These are phyloP conservation scores for Magnaporthiopsis incrustans DNA, from an alignment of 2,329 filamentous ascomycete genomes.

Conservation along the genomic window DNA sequence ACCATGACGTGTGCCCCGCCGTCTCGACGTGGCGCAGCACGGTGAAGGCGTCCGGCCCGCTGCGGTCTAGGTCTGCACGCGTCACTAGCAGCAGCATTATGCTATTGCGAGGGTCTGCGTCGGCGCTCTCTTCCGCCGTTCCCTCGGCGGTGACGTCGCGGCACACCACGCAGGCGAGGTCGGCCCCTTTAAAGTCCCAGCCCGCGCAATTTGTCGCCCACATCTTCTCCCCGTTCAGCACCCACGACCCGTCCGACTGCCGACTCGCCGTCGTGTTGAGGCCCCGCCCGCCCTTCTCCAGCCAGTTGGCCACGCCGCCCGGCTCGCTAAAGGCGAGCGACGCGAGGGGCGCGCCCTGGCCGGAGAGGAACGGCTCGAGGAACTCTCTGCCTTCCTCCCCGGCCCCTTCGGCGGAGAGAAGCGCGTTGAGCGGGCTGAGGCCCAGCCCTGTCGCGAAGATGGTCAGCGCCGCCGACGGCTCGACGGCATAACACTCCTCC, in stretches of 20 bases:
- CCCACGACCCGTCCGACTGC: conserved; percentile 38
- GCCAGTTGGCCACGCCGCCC: conserved; percentile 41
- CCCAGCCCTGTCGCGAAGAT: conserved; percentile 45
- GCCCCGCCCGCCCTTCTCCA: conserved; percentile 39
- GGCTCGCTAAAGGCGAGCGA: conserved; percentile 45
- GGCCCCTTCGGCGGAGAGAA: conserved; percentile 29
- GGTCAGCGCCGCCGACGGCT: conserved; percentile 39
- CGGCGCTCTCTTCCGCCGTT: conserved; percentile 1
- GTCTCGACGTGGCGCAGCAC: conserved; percentile 35
- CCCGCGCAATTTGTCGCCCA: conserved; percentile 48
- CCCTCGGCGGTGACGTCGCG: conserved; percentile 22
- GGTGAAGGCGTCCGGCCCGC: conserved; percentile 29
- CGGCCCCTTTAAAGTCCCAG: conserved; percentile 44
- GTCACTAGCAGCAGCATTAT: conserved; percentile 41
- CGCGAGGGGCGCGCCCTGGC: conserved; percentile 37
- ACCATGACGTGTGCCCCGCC: conserved; percentile 36
- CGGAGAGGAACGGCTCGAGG: conserved; percentile 37
- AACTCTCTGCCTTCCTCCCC: conserved; percentile 30
- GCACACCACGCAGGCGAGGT: conserved; percentile 44
- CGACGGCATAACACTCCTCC: conserved; percentile 44
- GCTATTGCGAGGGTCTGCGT: conserved; percentile 16
- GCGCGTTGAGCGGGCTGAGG: conserved; percentile 34
- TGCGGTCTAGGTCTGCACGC: conserved; percentile 32
- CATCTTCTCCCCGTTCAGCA: conserved; percentile 47
- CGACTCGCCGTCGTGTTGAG: conserved; percentile 38